These are phyloP conservation scores for Scutellaria baicalensis DNA, from an alignment of 257 asterid species.

Conservation along the genomic window DNA sequence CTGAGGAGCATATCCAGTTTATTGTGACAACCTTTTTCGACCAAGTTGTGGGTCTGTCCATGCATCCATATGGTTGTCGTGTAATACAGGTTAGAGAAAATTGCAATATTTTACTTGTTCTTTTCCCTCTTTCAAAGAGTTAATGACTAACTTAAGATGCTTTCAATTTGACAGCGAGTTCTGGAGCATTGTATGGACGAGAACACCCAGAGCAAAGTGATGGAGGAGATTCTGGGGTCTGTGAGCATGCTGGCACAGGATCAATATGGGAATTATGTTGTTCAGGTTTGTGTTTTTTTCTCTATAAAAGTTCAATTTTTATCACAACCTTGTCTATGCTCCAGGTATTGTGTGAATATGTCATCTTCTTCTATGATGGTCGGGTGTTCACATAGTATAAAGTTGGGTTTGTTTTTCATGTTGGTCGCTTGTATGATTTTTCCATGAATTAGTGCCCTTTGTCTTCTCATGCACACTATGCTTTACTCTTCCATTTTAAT, in stretches of 20 bases:
- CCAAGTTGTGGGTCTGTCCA: conserved; percentile 87
- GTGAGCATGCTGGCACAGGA: conserved; percentile 96
- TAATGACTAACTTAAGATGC: background rate
- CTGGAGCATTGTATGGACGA: conserved; percentile 74
- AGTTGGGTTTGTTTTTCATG: background rate
- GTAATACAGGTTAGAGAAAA: conserved; percentile 67
- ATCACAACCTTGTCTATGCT: background rate
- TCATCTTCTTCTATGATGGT: background rate
- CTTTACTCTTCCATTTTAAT: background rate
- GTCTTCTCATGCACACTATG: background rate
- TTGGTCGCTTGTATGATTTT: background rate
- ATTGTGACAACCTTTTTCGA: conserved; percentile 69
- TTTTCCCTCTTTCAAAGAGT: background rate
- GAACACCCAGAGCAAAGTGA: conserved; percentile 75
- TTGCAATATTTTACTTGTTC: background rate
- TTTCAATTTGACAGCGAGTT: conserved; percentile 55
- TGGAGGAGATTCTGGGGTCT: conserved; percentile 83
- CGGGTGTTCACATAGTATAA: background rate
- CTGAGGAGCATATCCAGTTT: conserved; percentile 80
- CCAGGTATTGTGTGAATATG: background rate
- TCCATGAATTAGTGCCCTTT: background rate
- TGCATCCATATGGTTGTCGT: conserved; percentile 98
- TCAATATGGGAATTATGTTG: conserved; percentile 92
- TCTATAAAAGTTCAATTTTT: background rate
- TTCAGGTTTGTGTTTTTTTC: conserved; percentile 53